phyloP scores from a whole-genome alignment of 257 asterid genomes.

The Solanum pennellii region DNA sequence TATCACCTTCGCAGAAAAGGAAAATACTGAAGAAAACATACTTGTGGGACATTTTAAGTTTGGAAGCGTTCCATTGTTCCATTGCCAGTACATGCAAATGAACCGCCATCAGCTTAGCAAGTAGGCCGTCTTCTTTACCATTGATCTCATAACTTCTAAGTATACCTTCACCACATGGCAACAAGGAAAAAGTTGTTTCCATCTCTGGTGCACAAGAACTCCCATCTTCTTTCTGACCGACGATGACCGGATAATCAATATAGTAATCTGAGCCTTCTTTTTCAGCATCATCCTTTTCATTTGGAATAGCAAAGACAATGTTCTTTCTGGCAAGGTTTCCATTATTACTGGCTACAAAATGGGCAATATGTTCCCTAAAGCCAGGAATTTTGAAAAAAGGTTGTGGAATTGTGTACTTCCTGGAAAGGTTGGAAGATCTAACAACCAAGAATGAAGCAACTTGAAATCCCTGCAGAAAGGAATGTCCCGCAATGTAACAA shows the following conservation, averaged over 20 bases:
- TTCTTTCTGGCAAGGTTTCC: constrained; percentile 11
- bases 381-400: constrained; percentile 12
- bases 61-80: constrained; percentile 68
- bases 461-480: constrained; percentile 28
- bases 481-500: not conserved
- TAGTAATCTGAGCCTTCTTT: constrained; percentile 13
- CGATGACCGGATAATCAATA: constrained; percentile 22
- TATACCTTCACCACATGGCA: constrained; percentile 15
- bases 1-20: not conserved
- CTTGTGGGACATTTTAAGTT: constrained; percentile 49
- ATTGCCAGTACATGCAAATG: constrained; percentile 62
- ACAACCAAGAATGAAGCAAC: constrained; percentile 16
- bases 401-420: constrained; percentile 17
- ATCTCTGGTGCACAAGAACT: constrained; percentile 9
- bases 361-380: constrained; percentile 8
- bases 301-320: constrained; percentile 27
- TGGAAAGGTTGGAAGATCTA: constrained; percentile 10
- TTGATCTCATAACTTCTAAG: constrained; percentile 12
- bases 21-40: constrained; percentile 7
- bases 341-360: constrained; percentile 10
- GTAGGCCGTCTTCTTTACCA: constrained; percentile 32
- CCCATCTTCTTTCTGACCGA: not conserved
- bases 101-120: constrained; percentile 57
- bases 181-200: constrained; percentile 14
- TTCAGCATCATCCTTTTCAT: constrained; percentile 30